Base-by-base conservation (phyloP, 2,329 filamentous ascomycete species). In the Pseudocercospora vitis region DNA sequence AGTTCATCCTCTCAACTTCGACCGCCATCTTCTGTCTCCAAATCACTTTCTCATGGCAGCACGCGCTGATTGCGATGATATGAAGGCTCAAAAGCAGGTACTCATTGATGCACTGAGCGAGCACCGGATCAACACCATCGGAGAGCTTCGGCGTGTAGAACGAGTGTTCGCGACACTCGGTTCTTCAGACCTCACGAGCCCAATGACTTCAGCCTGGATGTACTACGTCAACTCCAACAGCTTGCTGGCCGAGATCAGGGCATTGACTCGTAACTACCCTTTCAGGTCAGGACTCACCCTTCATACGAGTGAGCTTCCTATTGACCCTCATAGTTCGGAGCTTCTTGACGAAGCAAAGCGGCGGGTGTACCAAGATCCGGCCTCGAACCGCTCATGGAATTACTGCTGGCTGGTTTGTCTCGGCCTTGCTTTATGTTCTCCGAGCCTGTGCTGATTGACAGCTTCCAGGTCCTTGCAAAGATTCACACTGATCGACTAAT, bases 301-400 rank as follows among this genome's bases (percentile, higher is more conserved):
- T 19, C 33, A 37, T 9, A 9, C 29, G 14, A 39, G 8, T 28
- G 5, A 4, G 14, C 42, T 37, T 23, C 24, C n/a, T 6, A 18
- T 16, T 53, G 16, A 48, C 12, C 29, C n/a, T 12, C 19, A 1
- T 48, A 75, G 69, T 60, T 81, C 80, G 9, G 82, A 84, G 45
- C 78, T 86, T 28, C 68, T 89, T 1, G 77, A 81, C 46, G 85
- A 88, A 64, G 86, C 86, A 0, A 84, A 86, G 63, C 71, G 74
- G 51, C 75, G 84, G 18, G 86, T 90, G 2, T 76, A 79, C 50
- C 74, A 73, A 23, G 87, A 89, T 58, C 84, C 85, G 0, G 73
- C 78, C 14, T 86, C 83, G 59, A 84, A 83, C 62, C 78, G 83
- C 19, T 89, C 85, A 66, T 90, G 87, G 86, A 91, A 90, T 66